Conservation (phyloP, 345 rosid species). For the Sonneratia alba region DNA sequence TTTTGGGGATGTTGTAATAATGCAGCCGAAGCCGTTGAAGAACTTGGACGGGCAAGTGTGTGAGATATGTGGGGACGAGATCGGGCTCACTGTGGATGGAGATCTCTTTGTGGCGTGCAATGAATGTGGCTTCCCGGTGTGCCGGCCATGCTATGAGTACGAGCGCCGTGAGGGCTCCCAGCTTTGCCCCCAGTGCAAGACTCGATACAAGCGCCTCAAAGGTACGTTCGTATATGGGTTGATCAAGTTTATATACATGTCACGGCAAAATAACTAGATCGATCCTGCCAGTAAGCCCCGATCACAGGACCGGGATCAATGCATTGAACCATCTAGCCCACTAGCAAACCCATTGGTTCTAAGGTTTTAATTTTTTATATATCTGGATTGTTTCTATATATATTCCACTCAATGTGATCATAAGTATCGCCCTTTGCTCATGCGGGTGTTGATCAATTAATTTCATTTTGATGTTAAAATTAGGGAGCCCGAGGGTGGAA, state of each 20-base stretch:
- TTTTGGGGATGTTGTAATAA: too few relatives aligned
- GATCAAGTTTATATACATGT: too few relatives aligned
- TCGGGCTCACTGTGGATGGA: constrained; percentile 90
- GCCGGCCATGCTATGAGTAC: constrained; percentile 94
- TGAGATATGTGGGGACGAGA: constrained; percentile 83
- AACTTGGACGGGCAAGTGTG: constrained; percentile 88
- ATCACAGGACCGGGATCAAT: too few relatives aligned
- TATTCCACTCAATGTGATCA: too few relatives aligned
- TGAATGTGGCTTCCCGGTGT: constrained; percentile 93
- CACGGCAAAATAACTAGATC: too few relatives aligned
- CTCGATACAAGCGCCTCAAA: constrained; percentile 93
- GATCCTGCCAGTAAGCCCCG: too few relatives aligned
- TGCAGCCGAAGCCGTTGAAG: constrained; percentile 82
- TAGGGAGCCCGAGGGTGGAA: constrained; percentile 85
- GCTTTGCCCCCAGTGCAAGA: constrained; percentile 86
- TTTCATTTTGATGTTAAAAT: neutral
- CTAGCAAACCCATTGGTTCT: too few relatives aligned
- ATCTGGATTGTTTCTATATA: too few relatives aligned
- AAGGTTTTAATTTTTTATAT: too few relatives aligned
- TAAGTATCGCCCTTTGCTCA: too few relatives aligned
- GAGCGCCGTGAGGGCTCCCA: constrained; percentile 94
- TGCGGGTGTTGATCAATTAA: neutral
- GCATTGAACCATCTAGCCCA: too few relatives aligned
- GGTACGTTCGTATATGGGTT: constrained; percentile 20
- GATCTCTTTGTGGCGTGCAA: constrained; percentile 95